Evolutionary conservation across 495 filamentous ascomycete species (phyloP).

Genomic region (Penicillium manginii): DNA sequence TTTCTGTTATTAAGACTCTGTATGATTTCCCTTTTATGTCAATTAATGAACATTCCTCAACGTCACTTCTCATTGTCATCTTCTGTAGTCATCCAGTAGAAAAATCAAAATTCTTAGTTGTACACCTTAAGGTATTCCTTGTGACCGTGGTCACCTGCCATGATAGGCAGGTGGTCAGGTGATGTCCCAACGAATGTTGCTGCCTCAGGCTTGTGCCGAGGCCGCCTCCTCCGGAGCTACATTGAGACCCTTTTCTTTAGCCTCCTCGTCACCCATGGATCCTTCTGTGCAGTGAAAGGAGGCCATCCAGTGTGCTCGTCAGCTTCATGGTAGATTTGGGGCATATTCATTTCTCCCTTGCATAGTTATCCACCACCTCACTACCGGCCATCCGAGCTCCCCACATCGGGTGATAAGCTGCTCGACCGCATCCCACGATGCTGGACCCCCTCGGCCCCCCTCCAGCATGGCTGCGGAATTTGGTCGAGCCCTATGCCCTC

Average conservation of each 20-base stretch:
- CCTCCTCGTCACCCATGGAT: slow-evolving; percentile 20
- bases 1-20: slow-evolving; percentile 21
- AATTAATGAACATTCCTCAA: slow-evolving; percentile 16
- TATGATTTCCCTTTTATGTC: slow-evolving; percentile 30
- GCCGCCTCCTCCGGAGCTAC: slow-evolving; percentile 17
- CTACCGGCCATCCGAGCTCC: slow-evolving; percentile 19
- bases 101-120: not conserved
- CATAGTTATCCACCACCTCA: slow-evolving; percentile 16
- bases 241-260: slow-evolving; percentile 14
- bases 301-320: slow-evolving; percentile 6
- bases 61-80: not conserved
- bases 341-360: slow-evolving; percentile 6
- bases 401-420: slow-evolving; percentile 26
- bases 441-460: slow-evolving; percentile 54
- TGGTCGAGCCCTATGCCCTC: slow-evolving; percentile 48
- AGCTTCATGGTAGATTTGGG: slow-evolving; percentile 20
- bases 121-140: too few species aligned
- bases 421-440: slow-evolving; percentile 38
- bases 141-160: slow-evolving; percentile 21
- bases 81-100: slow-evolving; percentile 4
- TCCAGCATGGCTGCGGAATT: slow-evolving; percentile 45
- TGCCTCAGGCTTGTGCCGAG: slow-evolving; percentile 29
- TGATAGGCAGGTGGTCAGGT: slow-evolving; percentile 22
- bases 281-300: slow-evolving; percentile 15
- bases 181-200: slow-evolving; percentile 25